A percentile compares a stretch with the other conserved stretches of the same genome.
Evolutionary conservation across 345 rosid species (phyloP).

Genomic region (Melastoma malabathricum): DNA sequence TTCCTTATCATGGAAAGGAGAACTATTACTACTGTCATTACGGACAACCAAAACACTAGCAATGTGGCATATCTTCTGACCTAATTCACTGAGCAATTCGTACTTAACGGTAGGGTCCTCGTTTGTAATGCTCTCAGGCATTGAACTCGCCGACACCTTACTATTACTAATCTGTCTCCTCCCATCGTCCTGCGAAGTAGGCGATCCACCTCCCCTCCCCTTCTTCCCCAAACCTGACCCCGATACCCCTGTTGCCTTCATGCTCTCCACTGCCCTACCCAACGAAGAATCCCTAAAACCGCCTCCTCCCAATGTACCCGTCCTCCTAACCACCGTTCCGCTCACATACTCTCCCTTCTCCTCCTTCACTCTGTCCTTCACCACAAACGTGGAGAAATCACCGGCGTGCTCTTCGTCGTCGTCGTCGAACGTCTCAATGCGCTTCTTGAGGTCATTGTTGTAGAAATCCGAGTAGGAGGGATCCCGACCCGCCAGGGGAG

Average conservation of each 20-base stretch:
- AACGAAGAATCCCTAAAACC: constrained; percentile 28
- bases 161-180: constrained; percentile 37
- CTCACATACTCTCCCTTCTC: constrained; percentile 28
- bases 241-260: constrained; percentile 35
- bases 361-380: constrained; percentile 41
- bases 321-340: constrained; percentile 46
- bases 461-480: constrained; percentile 14
- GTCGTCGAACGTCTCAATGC: constrained; percentile 25
- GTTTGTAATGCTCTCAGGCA: constrained; percentile 70
- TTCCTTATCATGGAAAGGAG: too few species aligned
- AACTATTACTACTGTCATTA: too few species aligned
- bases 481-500: background rate
- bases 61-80: constrained; percentile 19
- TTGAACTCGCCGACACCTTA: constrained; percentile 68
- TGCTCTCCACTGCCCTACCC: constrained; percentile 52
- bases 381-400: constrained; percentile 74
- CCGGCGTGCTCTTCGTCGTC: constrained; percentile 33
- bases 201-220: constrained; percentile 24
- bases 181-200: constrained; percentile 30
- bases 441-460: constrained; percentile 15
- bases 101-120: constrained; percentile 95
- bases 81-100: constrained; percentile 89
- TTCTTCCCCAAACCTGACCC: constrained; percentile 39
- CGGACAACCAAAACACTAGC: too few species aligned
- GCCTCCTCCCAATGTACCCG: constrained; percentile 29